phyloP scores from a whole-genome alignment of 495 filamentous ascomycete genomes.

The Hypoxylon lienhwacheense region DNA sequence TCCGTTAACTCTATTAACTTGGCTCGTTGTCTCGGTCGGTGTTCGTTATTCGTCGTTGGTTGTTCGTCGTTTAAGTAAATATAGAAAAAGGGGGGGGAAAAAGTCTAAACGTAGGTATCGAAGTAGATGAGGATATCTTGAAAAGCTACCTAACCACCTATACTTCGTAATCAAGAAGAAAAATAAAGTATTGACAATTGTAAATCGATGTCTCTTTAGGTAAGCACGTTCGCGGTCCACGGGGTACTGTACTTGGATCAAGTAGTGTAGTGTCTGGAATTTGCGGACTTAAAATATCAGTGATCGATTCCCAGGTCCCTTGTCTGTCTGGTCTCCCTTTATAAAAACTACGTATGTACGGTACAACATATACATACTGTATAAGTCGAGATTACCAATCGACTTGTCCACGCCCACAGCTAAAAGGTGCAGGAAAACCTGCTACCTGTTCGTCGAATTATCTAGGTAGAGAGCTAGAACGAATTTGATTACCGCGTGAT shows the following conservation, averaged over 20 bases:
- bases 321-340: slow-evolving; percentile 25
- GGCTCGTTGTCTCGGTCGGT: slow-evolving; percentile 4
- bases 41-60: slow-evolving; percentile 8
- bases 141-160: neutral
- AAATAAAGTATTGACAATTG: slow-evolving; percentile 10
- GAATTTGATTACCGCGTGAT: slow-evolving; percentile 24
- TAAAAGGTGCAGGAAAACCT: slow-evolving; percentile 1
- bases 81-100: neutral
- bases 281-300: slow-evolving; percentile 25
- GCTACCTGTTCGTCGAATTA: slow-evolving; percentile 20
- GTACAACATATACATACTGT: neutral
- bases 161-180: neutral
- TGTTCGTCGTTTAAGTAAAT: neutral
- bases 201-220: slow-evolving; percentile 23
- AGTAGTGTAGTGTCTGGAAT: slow-evolving; percentile 21
- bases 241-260: no score
- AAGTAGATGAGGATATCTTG: slow-evolving; percentile 17
- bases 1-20: neutral
- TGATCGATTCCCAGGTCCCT: slow-evolving; percentile 25
- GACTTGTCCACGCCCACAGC: slow-evolving; percentile 13
- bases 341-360: neutral
- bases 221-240: slow-evolving; percentile 28
- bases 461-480: slow-evolving; percentile 18
- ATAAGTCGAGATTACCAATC: slow-evolving; percentile 28
- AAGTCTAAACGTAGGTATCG: slow-evolving; percentile 4